Evolutionary conservation across 441 rosid species (phyloP).

Genomic region (Aquilaria agallochum): DNA sequence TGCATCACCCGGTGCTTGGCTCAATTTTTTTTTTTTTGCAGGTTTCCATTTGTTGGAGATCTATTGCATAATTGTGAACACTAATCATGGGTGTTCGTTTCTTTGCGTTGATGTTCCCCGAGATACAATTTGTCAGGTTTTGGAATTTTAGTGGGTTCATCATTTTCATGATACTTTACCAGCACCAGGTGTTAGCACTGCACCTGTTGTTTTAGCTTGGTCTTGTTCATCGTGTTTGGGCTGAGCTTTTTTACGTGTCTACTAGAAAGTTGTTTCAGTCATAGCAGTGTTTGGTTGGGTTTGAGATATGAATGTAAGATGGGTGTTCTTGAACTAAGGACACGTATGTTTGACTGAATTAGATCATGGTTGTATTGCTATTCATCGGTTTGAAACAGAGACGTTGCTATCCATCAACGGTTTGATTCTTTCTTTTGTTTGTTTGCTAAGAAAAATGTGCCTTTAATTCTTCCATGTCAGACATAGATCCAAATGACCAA

Average conservation of each 20-base stretch:
- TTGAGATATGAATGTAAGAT: no score
- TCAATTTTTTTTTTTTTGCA: conserved; percentile 32
- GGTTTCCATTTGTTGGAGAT: conserved; percentile 23
- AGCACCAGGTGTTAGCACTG: conserved; percentile 15
- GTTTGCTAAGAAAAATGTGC: no score
- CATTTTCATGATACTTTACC: neutral
- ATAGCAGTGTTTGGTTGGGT: no score
- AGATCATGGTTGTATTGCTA: no score
- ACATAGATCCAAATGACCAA: no score
- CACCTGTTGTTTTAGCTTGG: conserved; percentile 34
- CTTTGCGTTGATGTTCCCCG: conserved; percentile 34
- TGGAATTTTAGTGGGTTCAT: conserved; percentile 19
- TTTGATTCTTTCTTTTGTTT: no score
- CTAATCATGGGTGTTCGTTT: conserved; percentile 17
- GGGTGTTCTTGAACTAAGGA: no score
- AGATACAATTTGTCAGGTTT: conserved; percentile 40
- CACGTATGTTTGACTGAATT: no score
- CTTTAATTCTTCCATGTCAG: no score
- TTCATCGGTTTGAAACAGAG: no score
- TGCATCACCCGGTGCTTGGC: conserved; percentile 22
- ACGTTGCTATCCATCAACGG: no score
- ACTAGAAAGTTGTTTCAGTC: no score
- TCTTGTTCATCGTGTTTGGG: conserved; percentile 8
- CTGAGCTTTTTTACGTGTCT: conserved; percentile 12
- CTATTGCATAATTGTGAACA: conserved; percentile 37